phyloP scores from a whole-genome alignment of 2,329 filamentous ascomycete genomes.

The Sporothrix schenckii region DNA sequence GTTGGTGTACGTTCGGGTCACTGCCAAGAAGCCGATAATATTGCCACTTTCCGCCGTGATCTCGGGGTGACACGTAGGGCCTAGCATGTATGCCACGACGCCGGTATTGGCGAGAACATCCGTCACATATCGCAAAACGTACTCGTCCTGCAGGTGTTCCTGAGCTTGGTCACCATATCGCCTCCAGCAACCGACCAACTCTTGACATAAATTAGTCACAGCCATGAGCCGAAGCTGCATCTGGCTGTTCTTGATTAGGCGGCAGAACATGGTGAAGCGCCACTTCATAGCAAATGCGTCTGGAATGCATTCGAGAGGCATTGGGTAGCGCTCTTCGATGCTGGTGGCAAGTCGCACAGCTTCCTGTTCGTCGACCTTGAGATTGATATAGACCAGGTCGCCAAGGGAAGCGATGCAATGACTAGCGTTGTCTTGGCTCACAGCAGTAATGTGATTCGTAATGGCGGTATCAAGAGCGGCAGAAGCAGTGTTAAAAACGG shows the following conservation, averaged over 20 bases:
- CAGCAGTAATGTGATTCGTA: slow-evolving; percentile 58
- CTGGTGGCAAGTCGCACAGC: slow-evolving; percentile 44
- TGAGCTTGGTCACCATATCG: slow-evolving; percentile 54
- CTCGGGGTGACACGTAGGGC: slow-evolving; percentile 88
- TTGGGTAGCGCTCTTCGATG: slow-evolving; percentile 45
- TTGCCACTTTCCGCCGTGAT: slow-evolving; percentile 80
- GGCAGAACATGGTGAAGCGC: slow-evolving; percentile 69
- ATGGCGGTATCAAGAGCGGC: slow-evolving; percentile 51
- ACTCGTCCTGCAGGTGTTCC: slow-evolving; percentile 41
- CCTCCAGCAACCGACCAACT: slow-evolving; percentile 70
- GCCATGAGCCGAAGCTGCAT: slow-evolving; percentile 88
- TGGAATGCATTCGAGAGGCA: slow-evolving; percentile 46
- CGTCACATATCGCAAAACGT: slow-evolving; percentile 68
- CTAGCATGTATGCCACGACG: slow-evolving; percentile 83
- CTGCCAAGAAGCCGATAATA: slow-evolving; percentile 82
- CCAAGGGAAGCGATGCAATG: slow-evolving; percentile 48
- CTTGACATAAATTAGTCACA: slow-evolving; percentile 70
- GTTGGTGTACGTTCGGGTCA: slow-evolving; percentile 72
- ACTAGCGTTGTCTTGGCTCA: slow-evolving; percentile 52
- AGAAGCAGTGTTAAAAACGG: slow-evolving; percentile 51
- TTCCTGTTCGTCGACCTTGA: slow-evolving; percentile 46
- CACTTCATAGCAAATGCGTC: slow-evolving; percentile 65
- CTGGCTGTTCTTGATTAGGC: slow-evolving; percentile 77
- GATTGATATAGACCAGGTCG: slow-evolving; percentile 49
- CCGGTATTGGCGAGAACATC: slow-evolving; percentile 69